Evolutionary conservation across 2,329 filamentous ascomycete genomes (phyloP), one percentile per base, ranked within the genome.

Genomic region (Diaporthe eres): DNA sequence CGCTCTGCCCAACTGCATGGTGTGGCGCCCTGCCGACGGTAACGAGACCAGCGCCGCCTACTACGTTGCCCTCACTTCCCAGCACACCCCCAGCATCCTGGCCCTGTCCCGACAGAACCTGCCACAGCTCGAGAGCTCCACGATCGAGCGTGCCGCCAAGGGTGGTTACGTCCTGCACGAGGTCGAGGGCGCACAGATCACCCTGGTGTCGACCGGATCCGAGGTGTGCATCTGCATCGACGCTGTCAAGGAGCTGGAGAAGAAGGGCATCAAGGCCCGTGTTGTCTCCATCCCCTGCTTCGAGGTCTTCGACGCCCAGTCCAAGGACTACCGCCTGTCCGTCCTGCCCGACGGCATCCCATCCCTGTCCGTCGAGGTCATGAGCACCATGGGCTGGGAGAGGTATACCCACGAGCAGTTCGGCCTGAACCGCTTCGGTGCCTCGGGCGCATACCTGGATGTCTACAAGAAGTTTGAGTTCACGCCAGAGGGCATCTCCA

Each of bases 381-480:
- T 98, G 94, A 94, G 91, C 86, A 99, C 97, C 80, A 93, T 98
- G 87, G 97, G 97, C 81, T 99, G 97, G 97, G 96, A 98, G 92
- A 94, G 96, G 87, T 99, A 98, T 89, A 94, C 95, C 76, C 96
- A 99, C 88, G 97, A 99, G 92, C 97, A 99, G 90, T 99, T 99
- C 83, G 97, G 97, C 85, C 92, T 99, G 80, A 99, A 99, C 94
- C 92, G 97, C 85, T 99, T 99, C 87, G 97, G 97, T 92, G 96
- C 96, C 80, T 98, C 95, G 74, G 97, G 96, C 82, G 94, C 96
- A 80, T 98, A 98, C 91, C 96, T 96, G 93, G 93, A 98, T 82
- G 95, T 99, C 77, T 99, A 99, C 92, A 94, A 94, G 94, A 98
- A 98, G 92, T 99, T 99, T 88, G 97, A 98, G 87, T 98, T 99